These are phyloP conservation scores for Thalassiosira pacifica DNA, from an alignment of 352 stramenopile species.

Conservation along the genomic window DNA sequence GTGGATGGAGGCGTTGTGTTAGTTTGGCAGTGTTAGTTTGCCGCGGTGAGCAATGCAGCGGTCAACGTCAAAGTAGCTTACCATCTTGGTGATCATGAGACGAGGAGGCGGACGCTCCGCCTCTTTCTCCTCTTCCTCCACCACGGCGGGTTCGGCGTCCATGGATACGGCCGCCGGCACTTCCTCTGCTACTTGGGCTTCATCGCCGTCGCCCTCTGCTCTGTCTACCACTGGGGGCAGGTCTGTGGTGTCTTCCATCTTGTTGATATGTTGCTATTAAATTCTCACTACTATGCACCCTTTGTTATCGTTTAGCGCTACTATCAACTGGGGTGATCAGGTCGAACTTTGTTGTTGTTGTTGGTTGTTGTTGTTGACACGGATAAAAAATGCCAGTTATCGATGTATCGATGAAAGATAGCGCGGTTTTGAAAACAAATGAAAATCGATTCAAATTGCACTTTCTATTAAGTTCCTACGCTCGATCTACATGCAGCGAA, in stretches of 20 bases:
- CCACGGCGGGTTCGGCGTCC: slow-evolving; percentile 1
- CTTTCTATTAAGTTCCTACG: slow-evolving; percentile 3
- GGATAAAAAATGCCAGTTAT: background rate
- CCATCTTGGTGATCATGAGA: slow-evolving; percentile 90
- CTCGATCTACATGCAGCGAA: slow-evolving; percentile 5
- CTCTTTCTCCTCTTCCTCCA: slow-evolving; percentile 23
- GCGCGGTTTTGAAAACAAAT: background rate
- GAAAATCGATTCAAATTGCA: background rate
- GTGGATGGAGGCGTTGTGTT: too few species aligned
- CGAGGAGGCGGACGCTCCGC: slow-evolving; percentile 17
- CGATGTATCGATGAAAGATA: background rate
- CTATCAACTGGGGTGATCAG: background rate
- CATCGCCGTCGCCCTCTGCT: slow-evolving; percentile 24
- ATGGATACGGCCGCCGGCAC: background rate
- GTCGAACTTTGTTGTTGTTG: background rate
- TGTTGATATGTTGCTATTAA: slow-evolving; percentile 3
- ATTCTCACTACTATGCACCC: too few species aligned
- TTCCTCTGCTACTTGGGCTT: too few species aligned
- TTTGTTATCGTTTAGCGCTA: too few species aligned
- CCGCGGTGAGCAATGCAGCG: too few species aligned
- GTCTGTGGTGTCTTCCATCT: slow-evolving; percentile 28
- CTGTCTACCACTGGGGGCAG: slow-evolving; percentile 8
- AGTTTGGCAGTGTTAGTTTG: too few species aligned
- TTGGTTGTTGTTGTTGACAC: background rate
- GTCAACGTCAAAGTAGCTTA: too few species aligned